Base-by-base conservation (phyloP, 2,329 filamentous ascomycete species). In the Dothideomycetes sp. region DNA sequence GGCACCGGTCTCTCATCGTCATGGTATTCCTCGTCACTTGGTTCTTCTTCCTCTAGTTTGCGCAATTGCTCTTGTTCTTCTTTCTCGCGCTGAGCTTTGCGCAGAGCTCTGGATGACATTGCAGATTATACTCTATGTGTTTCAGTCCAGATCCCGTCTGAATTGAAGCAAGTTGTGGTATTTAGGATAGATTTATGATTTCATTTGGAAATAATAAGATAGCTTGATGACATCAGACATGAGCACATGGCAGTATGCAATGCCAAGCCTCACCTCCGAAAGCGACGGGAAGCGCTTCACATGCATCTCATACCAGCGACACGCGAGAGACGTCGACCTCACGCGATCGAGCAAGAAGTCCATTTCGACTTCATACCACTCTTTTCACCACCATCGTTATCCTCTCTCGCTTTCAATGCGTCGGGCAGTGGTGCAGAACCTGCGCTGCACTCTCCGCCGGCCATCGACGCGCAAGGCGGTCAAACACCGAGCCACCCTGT, bases 401-500 rank as follows among this genome's bases (percentile, higher is more conserved):
- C 34, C 38, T 31, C 44, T n/a, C n/a, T n/a, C n/a, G 27, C 41
- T 47, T 46, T 67, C 67, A 66, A 88, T 88, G 83, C 81, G 81
- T 75, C 81, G 79, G 65, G 80, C 74, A 62, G 74, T 76, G 51
- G 63, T 78, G 48, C 74, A 76, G 68, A 75, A 75, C 55, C 66
- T 83, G 60, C 76, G 81, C n/a, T n/a, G n/a, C 68, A 77, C 78
- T 56, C 76, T 75, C 54, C 74, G 76, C 62, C 75, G 79, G 58
- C 73, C 70, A 54, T 71, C 71, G 53, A 72, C 75, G 60, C 78
- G 75, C 55, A 74, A 71, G 58, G 61, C 79, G 48, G 54, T 68
- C 51, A 74, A 73, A 52, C 67, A 62, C 57, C 59, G 68, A 31
- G 48, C 55, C 44, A 51, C 55, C 24, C 22, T 27, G 7, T 27